Percentiles rank a stretch among this genome's conserved stretches.
phyloP scores from a whole-genome alignment of 257 asterid genomes.

The Forsythia viridissima region DNA sequence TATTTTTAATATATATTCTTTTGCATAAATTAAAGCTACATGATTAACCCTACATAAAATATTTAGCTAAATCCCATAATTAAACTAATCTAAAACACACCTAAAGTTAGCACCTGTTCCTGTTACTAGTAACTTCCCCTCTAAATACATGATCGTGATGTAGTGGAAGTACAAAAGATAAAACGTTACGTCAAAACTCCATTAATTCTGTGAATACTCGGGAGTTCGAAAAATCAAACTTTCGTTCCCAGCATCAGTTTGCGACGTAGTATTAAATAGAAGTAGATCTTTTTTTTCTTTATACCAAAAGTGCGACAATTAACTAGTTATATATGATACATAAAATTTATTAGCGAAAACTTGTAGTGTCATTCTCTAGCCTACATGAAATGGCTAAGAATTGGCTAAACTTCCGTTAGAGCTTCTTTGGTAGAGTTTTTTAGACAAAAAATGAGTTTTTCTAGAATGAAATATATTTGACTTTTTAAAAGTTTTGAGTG shows the following conservation, averaged over 20 bases:
- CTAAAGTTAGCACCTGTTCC: conserved; percentile 75
- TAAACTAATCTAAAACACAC: conserved; percentile 36
- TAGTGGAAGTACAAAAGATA: neutral
- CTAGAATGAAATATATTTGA: too few species aligned
- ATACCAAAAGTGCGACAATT: neutral
- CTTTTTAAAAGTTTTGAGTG: too few species aligned
- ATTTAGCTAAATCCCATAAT: neutral
- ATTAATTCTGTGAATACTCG: neutral
- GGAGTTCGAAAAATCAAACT: neutral
- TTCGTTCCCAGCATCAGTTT: neutral
- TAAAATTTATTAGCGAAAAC: neutral
- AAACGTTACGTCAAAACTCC: neutral
- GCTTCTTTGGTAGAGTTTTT: too few species aligned
- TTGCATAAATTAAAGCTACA: too few species aligned
- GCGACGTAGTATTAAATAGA: neutral
- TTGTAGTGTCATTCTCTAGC: neutral
- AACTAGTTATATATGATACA: neutral
- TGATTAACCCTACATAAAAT: neutral
- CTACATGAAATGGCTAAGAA: neutral
- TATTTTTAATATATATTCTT: too few species aligned
- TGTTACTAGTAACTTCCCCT: conserved; percentile 33
- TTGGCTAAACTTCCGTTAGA: neutral
- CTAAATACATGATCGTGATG: neutral
- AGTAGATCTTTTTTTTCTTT: neutral
- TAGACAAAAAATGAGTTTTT: too few species aligned